These are phyloP conservation scores for Entelexis paramagnoliae DNA, from an alignment of 1,139 yeast genomes.

Conservation along the genomic window DNA sequence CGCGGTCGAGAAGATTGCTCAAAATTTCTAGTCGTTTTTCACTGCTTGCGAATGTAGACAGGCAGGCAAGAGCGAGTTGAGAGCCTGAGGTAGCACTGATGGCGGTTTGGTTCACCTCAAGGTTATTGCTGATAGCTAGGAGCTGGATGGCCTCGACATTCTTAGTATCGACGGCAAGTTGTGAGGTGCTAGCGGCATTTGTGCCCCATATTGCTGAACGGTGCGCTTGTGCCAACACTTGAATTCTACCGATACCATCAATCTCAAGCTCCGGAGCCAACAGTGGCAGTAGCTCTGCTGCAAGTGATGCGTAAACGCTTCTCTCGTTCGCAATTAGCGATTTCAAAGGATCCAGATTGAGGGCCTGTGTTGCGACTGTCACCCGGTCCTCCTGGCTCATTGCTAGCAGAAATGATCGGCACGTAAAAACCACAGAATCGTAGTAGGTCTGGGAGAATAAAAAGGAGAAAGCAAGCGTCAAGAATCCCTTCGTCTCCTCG, in stretches of 20 bases:
- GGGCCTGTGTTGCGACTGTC: not conserved
- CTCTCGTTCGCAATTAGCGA: not conserved
- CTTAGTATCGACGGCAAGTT: not conserved
- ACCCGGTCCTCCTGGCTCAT: not conserved
- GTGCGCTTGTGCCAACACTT: conserved; percentile 10
- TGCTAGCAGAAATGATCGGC: not conserved
- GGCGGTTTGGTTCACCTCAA: not conserved
- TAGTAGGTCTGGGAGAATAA: not conserved
- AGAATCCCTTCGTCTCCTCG: not conserved
- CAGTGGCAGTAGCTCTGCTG: conserved; percentile 13
- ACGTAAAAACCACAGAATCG: not conserved
- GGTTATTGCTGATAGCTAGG: conserved; percentile 8
- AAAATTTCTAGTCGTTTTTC: not conserved
- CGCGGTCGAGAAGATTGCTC: not conserved
- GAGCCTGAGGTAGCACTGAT: not conserved
- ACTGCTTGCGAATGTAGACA: not conserved
- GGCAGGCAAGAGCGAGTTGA: conserved; percentile 10
- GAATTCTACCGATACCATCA: not conserved
- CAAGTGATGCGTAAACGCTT: conserved; percentile 8
- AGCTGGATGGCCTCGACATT: conserved; percentile 12
- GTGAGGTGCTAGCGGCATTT: not conserved
- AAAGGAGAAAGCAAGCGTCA: conserved; percentile 1
- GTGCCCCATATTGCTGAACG: not conserved
- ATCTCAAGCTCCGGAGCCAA: not conserved
- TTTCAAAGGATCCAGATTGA: not conserved